Evolutionary conservation across 2,329 filamentous ascomycete species (phyloP).

Genomic region (Elsinoe perseae): DNA sequence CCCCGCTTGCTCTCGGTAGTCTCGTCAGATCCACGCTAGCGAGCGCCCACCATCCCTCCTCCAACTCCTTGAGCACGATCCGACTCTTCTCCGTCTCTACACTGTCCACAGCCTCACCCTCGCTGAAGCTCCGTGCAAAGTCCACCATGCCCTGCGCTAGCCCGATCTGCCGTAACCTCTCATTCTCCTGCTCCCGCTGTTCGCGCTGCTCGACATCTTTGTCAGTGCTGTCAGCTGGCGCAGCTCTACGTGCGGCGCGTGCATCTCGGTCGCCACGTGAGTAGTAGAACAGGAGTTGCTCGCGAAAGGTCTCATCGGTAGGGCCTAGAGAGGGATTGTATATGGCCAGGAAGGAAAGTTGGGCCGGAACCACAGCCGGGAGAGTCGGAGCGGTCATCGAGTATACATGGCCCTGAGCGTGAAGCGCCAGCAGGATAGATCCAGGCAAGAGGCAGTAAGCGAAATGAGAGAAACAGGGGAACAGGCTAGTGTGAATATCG

Average conservation of each 20-base stretch:
- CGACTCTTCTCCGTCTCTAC: slow-evolving; percentile 88
- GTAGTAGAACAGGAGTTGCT: slow-evolving; percentile 92
- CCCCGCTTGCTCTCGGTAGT: slow-evolving; percentile 46
- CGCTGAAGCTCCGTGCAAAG: slow-evolving; percentile 81
- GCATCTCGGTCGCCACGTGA: slow-evolving; percentile 39
- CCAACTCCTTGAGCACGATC: slow-evolving; percentile 77
- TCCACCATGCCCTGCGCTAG: slow-evolving; percentile 94
- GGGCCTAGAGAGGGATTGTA: slow-evolving; percentile 80
- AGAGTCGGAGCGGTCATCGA: slow-evolving; percentile 8
- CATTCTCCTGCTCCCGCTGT: slow-evolving; percentile 61
- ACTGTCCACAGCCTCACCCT: slow-evolving; percentile 65
- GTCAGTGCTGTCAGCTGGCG: slow-evolving; percentile 19
- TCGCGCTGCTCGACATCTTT: slow-evolving; percentile 32
- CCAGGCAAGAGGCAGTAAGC: too few relatives aligned
- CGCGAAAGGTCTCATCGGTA: slow-evolving; percentile 62
- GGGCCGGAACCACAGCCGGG: slow-evolving; percentile 52
- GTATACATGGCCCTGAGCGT: neutral
- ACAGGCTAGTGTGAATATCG: too few relatives aligned
- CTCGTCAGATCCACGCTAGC: slow-evolving; percentile 78
- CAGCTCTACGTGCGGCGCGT: slow-evolving; percentile 22
- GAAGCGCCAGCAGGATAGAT: too few relatives aligned
- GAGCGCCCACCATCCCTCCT: slow-evolving; percentile 90
- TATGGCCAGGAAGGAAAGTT: slow-evolving; percentile 83
- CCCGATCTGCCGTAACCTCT: slow-evolving; percentile 84
- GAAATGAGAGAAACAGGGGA: too few relatives aligned